These are phyloP conservation scores for Cymbopogon citratus DNA, from an alignment of 176 grass and related monocot species.

Conservation along the genomic window DNA sequence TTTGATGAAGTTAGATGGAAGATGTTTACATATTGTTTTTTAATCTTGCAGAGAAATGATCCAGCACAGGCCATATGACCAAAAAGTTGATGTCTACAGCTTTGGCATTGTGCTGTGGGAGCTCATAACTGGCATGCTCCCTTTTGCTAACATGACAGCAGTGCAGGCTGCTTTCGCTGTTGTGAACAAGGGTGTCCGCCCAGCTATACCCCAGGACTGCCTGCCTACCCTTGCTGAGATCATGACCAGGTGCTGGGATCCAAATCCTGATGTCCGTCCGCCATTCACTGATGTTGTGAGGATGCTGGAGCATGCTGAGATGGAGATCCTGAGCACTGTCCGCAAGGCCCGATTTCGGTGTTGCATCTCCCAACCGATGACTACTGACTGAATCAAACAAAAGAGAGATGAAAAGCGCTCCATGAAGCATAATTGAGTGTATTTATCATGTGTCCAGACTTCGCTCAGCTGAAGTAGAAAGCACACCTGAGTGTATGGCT, in stretches of 20 bases:
- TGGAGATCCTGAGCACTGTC: constrained; percentile 44
- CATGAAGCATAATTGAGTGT: constrained; percentile 33
- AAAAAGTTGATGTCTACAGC: constrained; percentile 52
- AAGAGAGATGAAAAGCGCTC: neutral
- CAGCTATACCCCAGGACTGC: constrained; percentile 40
- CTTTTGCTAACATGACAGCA: constrained; percentile 43
- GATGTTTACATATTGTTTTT: neutral
- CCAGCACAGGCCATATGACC: constrained; percentile 49
- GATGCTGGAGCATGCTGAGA: constrained; percentile 47
- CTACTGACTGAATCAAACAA: constrained; percentile 30
- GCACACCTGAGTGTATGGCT: constrained; percentile 15
- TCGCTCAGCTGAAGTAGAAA: constrained; percentile 26
- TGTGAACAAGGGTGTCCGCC: constrained; percentile 47
- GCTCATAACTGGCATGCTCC: constrained; percentile 44
- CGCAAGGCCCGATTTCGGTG: constrained; percentile 50
- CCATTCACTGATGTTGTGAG: constrained; percentile 36
- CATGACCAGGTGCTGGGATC: constrained; percentile 50
- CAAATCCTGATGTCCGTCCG: constrained; percentile 41
- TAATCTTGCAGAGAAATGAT: constrained; percentile 40
- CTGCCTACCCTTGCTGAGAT: constrained; percentile 36
- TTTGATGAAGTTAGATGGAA: neutral
- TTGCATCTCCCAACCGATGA: constrained; percentile 50
- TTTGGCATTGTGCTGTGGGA: constrained; percentile 49
- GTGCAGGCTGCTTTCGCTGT: constrained; percentile 47
- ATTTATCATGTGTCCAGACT: constrained; percentile 28